A percentile compares a stretch with the other conserved stretches of the same genome.
Evolutionary conservation across 352 stramenopile genomes (phyloP).

Genomic region (Thalassiosira sp.): DNA sequence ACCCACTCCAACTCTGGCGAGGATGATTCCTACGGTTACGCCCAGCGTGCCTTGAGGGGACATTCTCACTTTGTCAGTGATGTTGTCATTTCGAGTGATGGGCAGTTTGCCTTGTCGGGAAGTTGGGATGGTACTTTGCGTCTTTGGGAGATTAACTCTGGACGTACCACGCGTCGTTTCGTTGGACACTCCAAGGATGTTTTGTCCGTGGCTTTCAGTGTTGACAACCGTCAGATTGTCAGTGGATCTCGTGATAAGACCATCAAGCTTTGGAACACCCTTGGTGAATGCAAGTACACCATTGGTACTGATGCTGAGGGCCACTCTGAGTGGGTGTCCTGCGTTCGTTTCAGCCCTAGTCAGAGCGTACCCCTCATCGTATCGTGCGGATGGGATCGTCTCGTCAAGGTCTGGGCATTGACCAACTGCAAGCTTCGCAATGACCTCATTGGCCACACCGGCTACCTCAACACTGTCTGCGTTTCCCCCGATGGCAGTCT

Average conservation of each 20-base stretch:
- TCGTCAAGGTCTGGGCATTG: slow-evolving; percentile 99
- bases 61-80: slow-evolving; percentile 99
- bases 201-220: slow-evolving; percentile 98
- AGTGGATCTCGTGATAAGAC: slow-evolving; percentile 98
- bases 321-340: slow-evolving; percentile 99
- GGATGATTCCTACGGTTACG: slow-evolving; percentile 92
- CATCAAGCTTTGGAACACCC: slow-evolving; percentile 99
- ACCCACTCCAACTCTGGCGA: slow-evolving; percentile 70
- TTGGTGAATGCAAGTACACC: slow-evolving; percentile 99
- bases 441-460: slow-evolving; percentile 98
- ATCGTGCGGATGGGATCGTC: slow-evolving; percentile 98
- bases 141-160: slow-evolving; percentile 99
- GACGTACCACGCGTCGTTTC: slow-evolving; percentile 97
- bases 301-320: slow-evolving; percentile 91
- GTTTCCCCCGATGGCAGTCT: slow-evolving; percentile 99
- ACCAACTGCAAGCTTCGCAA: slow-evolving; percentile 99
- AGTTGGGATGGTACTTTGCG: slow-evolving; percentile 99
- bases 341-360: slow-evolving; percentile 97
- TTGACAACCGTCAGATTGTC: slow-evolving; percentile 99
- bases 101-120: slow-evolving; percentile 97
- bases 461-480: slow-evolving; percentile 99
- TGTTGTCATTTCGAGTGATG: slow-evolving; percentile 98
- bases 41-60: slow-evolving; percentile 93
- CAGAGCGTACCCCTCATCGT: slow-evolving; percentile 95
- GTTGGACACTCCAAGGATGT: slow-evolving; percentile 99